These are phyloP conservation scores for Tillandsia leiboldiana DNA, from an alignment of 176 grass and related monocot species.

Conservation along the genomic window DNA sequence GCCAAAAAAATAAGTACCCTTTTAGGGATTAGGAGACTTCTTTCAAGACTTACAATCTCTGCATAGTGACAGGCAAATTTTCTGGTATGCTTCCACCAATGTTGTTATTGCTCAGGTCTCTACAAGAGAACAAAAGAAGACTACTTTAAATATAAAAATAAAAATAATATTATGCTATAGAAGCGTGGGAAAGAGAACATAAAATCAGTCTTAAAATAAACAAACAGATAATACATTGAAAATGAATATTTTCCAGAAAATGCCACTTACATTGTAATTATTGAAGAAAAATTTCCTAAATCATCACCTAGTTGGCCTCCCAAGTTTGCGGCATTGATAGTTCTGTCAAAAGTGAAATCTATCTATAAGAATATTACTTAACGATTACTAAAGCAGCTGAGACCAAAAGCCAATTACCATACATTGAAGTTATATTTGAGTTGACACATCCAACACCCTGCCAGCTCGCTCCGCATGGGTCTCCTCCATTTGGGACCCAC, in stretches of 20 bases:
- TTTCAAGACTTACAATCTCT: conserved; percentile 52
- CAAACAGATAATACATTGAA: not conserved
- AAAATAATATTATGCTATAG: not conserved
- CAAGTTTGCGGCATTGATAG: conserved; percentile 58
- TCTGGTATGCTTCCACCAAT: conserved; percentile 90
- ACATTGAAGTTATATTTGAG: conserved; percentile 94
- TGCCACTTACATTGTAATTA: conserved; percentile 68
- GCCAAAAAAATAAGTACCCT: conserved; percentile 16
- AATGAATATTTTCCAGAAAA: conserved; percentile 15
- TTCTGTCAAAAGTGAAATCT: conserved; percentile 32
- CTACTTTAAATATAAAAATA: not conserved
- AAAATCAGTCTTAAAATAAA: not conserved
- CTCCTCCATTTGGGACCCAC: conserved; percentile 68
- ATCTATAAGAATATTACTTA: conserved; percentile 21
- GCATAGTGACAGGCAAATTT: conserved; percentile 71
- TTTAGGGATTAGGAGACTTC: conserved; percentile 1
- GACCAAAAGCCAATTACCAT: conserved; percentile 23
- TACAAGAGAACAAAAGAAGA: conserved; percentile 20
- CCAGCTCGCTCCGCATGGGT: conserved; percentile 73
- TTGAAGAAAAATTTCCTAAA: conserved; percentile 71
- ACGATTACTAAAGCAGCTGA: not conserved
- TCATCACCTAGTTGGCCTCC: conserved; percentile 71
- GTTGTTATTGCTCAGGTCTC: conserved; percentile 94
- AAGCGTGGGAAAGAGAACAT: not conserved
- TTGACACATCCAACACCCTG: conserved; percentile 65